A percentile compares a stretch with the other conserved stretches of the same genome.
phyloP scores from a whole-genome alignment of 805 yeast species.

The Candida koratica region DNA sequence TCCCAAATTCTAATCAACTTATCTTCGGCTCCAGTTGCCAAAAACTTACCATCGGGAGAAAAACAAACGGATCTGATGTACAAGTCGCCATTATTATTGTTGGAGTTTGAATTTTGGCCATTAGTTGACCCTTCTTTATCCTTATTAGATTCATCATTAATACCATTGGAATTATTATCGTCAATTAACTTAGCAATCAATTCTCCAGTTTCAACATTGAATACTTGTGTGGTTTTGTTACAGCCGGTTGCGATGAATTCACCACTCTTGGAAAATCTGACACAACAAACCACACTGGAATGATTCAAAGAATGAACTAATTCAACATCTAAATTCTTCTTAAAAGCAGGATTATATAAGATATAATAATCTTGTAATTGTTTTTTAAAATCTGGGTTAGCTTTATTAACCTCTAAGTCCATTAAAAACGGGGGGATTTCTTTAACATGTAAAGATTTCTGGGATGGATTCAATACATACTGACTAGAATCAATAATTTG shows the following conservation, averaged over 20 bases:
- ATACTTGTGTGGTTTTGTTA: constrained; percentile 92
- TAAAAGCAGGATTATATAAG: constrained; percentile 81
- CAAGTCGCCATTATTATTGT: constrained; percentile 70
- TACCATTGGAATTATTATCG: constrained; percentile 48
- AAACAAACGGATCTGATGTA: constrained; percentile 95
- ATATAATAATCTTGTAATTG: constrained; percentile 82
- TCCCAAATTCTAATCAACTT: constrained; percentile 95
- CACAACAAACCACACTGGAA: constrained; percentile 94
- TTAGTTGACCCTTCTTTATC: constrained; percentile 20
- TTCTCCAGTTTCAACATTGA: constrained; percentile 87
- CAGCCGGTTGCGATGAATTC: constrained; percentile 94
- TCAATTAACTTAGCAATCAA: constrained; percentile 82
- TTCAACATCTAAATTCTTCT: constrained; percentile 69
- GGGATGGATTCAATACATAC: constrained; percentile 40
- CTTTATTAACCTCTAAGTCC: constrained; percentile 75
- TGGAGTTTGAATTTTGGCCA: constrained; percentile 18
- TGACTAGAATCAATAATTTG: constrained; percentile 38
- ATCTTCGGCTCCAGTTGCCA: constrained; percentile 94
- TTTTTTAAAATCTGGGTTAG: constrained; percentile 74
- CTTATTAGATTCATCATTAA: constrained; percentile 41
- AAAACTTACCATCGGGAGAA: constrained; percentile 84
- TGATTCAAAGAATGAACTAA: constrained; percentile 88
- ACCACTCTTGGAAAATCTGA: constrained; percentile 87
- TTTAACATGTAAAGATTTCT: constrained; percentile 56
- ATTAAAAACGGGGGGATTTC: constrained; percentile 77